Base-by-base conservation (phyloP, 2,329 filamentous ascomycete species). In the Cladosporium sp. region DNA sequence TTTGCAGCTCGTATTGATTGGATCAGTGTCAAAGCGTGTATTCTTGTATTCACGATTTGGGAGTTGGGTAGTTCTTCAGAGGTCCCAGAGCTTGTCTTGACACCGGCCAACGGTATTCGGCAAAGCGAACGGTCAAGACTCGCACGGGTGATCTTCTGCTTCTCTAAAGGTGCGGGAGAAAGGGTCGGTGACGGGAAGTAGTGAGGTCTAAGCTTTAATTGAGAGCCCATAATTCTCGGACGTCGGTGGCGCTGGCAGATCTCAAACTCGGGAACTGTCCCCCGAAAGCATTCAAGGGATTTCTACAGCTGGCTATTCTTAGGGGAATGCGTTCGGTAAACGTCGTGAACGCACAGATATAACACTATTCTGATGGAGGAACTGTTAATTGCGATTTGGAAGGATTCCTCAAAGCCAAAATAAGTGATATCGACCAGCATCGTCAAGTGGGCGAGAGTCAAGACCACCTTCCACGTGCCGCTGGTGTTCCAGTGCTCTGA, bases 111-210 rank as follows among this genome's bases (percentile, higher is more conserved):
- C 50, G 61, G n/a, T 8, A 14, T 11, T 23, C 44, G 44, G 44
- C 11, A 56, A 31, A 55, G 23, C 28, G 12, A n/a, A 16, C 29
- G 35, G 29, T 56, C 31, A 26, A 21, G 40, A 14, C 21, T 33
- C 28, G 58, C 40, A 50, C 60, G 60, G 61, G 33, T 56, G 61
- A 63, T 55, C 61, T 56, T 56, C 61, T 63, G 60, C 50, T 26
- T 44, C 55, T 46, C 26, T 12, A 29, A 29, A 40, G 23, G 23
- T 16, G 50, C 23, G 31, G 33, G 23, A 63, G 33, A 37, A 29
- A 40, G 61, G 46, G 46, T 14, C 29, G 26, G 61, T 31, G 50
- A 23, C 26, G 33, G 35, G 26, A 28, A 44, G 29, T 35, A 21
- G 21, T 35, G 26, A 26, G 29, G 49, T 52, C 26, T 56, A 28